These are phyloP conservation scores for Agaricus sinodeliciosus DNA, from an alignment of 768 basidiomycete genomes.

Conservation along the genomic window DNA sequence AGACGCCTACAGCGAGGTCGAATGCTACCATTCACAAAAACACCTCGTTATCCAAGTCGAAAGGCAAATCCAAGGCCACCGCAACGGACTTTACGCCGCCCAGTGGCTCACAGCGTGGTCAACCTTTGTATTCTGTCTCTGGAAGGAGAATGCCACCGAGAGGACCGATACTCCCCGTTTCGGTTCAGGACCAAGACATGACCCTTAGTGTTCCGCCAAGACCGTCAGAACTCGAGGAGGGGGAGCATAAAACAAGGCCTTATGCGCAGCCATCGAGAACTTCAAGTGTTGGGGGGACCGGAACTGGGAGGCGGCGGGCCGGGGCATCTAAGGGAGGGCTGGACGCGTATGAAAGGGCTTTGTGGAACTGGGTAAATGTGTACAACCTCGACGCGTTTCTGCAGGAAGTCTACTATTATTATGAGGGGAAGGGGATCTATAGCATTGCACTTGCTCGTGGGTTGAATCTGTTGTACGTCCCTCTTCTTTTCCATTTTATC, in stretches of 20 bases:
- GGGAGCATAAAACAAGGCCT: slow-evolving; percentile 21
- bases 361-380: slow-evolving; percentile 99
- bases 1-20: slow-evolving; percentile 30
- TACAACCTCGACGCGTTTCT: slow-evolving; percentile 94
- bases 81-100: slow-evolving; percentile 16
- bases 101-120: slow-evolving; percentile 26
- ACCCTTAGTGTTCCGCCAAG: slow-evolving; percentile 44
- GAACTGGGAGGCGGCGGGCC: slow-evolving; percentile 25
- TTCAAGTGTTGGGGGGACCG: slow-evolving; percentile 19
- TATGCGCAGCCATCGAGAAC: slow-evolving; percentile 8
- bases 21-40: slow-evolving; percentile 25
- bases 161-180: slow-evolving; percentile 15
- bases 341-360: slow-evolving; percentile 81
- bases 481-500: slow-evolving; percentile 10
- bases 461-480: slow-evolving; percentile 88
- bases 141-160: slow-evolving; percentile 24
- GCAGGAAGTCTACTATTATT: slow-evolving; percentile 93
- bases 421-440: slow-evolving; percentile 94
- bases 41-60: slow-evolving; percentile 22
- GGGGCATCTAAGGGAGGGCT: slow-evolving; percentile 57
- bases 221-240: slow-evolving; percentile 55
- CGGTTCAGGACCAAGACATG: slow-evolving; percentile 10
- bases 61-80: slow-evolving; percentile 8
- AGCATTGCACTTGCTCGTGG: slow-evolving; percentile 88
- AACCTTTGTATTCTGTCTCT: slow-evolving; percentile 44